phyloP scores from a whole-genome alignment of 169 alveolate genomes.

The Eimeria praecox region DNA sequence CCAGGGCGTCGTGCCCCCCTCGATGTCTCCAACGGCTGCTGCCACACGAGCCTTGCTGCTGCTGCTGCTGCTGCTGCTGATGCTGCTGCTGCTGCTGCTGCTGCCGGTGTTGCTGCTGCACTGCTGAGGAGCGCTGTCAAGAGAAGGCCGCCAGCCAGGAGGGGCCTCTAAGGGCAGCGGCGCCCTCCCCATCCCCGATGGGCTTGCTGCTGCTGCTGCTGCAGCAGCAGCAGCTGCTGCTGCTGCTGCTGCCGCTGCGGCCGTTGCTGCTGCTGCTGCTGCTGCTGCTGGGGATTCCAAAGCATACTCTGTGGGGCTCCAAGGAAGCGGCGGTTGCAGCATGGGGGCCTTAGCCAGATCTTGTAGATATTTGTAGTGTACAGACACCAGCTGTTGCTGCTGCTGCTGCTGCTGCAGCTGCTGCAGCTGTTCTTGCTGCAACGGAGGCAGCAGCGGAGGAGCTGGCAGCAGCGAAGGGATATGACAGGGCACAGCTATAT shows the following conservation, averaged over 20 bases:
- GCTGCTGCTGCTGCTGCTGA: constrained; percentile 54
- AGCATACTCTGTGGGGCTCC: background rate
- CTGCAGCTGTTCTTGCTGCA: constrained; percentile 29
- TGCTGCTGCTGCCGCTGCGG: constrained; percentile 14
- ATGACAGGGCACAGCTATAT: constrained; percentile 3
- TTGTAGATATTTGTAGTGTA: background rate
- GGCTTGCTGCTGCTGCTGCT: constrained; percentile 25
- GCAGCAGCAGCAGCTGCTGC: background rate
- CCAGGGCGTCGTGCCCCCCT: constrained; percentile 51
- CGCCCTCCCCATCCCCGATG: background rate
- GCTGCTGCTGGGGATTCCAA: background rate
- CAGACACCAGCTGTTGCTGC: constrained; percentile 50
- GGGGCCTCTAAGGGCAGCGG: constrained; percentile 72
- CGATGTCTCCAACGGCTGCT: constrained; percentile 29
- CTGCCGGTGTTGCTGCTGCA: constrained; percentile 30
- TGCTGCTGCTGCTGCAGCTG: background rate
- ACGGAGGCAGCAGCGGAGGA: constrained; percentile 25
- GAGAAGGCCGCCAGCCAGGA: constrained; percentile 30
- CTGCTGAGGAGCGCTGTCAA: constrained; percentile 11
- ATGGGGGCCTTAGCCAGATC: background rate
- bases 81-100: constrained; percentile 57
- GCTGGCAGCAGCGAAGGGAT: constrained; percentile 44
- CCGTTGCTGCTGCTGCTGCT: constrained; percentile 5
- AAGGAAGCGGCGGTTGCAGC: constrained; percentile 45
- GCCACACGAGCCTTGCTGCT: background rate